These are phyloP conservation scores for Ceratocystis albifundus DNA, from an alignment of 2,329 filamentous ascomycete genomes.

Conservation along the genomic window DNA sequence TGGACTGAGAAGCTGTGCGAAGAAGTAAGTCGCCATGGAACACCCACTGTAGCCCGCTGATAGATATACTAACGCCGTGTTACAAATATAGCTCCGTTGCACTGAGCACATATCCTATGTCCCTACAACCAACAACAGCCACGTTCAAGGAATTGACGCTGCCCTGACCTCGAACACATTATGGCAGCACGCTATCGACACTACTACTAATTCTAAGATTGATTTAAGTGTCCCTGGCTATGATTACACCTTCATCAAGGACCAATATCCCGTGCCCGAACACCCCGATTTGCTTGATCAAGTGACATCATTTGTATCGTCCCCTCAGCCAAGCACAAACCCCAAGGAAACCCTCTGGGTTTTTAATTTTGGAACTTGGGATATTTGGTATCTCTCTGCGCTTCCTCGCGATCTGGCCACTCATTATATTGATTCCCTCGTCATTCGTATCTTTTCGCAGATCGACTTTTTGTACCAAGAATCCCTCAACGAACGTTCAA, in stretches of 20 bases:
- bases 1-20: slow-evolving; percentile 42
- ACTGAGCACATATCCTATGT: slow-evolving; percentile 37
- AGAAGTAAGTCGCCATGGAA: slow-evolving; percentile 31
- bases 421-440: slow-evolving; percentile 31
- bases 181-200: slow-evolving; percentile 34
- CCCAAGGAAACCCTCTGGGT: slow-evolving; percentile 43
- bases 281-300: slow-evolving; percentile 37
- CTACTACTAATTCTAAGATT: slow-evolving; percentile 28
- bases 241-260: slow-evolving; percentile 36
- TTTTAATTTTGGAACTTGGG: slow-evolving; percentile 44
- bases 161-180: slow-evolving; percentile 42
- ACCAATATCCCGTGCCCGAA: slow-evolving; percentile 35
- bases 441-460: slow-evolving; percentile 35
- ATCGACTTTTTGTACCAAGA: slow-evolving; percentile 39
- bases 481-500: slow-evolving; percentile 33
- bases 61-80: not conserved
- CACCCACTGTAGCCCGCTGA: not conserved
- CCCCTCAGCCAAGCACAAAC: slow-evolving; percentile 28
- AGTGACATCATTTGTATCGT: slow-evolving; percentile 37
- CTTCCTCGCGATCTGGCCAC: slow-evolving; percentile 35
- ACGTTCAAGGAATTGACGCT: slow-evolving; percentile 28
- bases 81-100: slow-evolving; percentile 35
- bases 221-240: slow-evolving; percentile 31
- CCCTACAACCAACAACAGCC: slow-evolving; percentile 34
- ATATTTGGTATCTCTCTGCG: slow-evolving; percentile 42